phyloP scores from a whole-genome alignment of 768 basidiomycete species.

The Exidia glandulosa region DNA sequence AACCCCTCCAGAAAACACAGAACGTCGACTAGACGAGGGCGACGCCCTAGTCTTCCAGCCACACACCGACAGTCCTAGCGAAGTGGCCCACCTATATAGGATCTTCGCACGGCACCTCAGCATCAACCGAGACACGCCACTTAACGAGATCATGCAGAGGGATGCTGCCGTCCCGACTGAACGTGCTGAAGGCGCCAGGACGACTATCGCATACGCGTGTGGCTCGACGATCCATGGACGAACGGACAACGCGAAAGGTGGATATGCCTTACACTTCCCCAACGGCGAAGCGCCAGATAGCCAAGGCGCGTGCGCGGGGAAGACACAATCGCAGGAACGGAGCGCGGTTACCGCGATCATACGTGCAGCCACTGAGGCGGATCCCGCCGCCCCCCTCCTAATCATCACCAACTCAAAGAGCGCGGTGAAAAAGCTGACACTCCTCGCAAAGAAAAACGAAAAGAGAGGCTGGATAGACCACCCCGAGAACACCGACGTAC shows the following conservation, averaged over 20 bases:
- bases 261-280: no score
- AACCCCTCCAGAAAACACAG: background rate
- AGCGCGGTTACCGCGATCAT: background rate
- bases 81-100: no score
- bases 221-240: no score
- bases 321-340: background rate
- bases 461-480: background rate
- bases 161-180: no score
- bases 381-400: background rate
- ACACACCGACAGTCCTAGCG: no score
- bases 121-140: no score
- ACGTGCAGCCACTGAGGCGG: background rate
- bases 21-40: background rate
- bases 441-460: background rate
- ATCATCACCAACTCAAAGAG: background rate
- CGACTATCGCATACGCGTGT: background rate
- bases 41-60: background rate
- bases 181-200: background rate
- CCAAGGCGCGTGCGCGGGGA: no score
- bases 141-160: no score
- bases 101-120: no score
- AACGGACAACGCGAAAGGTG: no score
- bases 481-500: background rate
- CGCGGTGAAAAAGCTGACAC: background rate
- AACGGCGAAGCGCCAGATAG: background rate